phyloP scores from a whole-genome alignment of 2,329 filamentous ascomycete genomes.

The Penicillium sp. region DNA sequence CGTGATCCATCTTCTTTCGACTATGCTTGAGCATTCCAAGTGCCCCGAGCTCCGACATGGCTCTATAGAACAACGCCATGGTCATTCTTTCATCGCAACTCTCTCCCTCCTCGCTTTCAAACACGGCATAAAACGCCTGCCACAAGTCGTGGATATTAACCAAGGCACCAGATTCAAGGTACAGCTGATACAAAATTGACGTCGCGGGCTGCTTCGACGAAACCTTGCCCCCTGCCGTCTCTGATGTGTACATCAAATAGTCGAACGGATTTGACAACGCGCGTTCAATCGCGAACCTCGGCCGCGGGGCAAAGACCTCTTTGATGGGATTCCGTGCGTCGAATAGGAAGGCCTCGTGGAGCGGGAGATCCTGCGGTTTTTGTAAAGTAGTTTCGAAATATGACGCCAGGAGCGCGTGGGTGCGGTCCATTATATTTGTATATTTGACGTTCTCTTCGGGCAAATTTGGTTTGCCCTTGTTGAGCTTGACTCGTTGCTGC shows the following conservation, averaged over 20 bases:
- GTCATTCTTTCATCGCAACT: constrained; percentile 39
- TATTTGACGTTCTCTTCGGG: constrained; percentile 61
- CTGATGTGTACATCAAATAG: constrained; percentile 61
- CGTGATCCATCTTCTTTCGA: constrained; percentile 89
- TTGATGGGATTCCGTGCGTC: constrained; percentile 62
- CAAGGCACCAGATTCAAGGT: constrained; percentile 65
- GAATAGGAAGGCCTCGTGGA: constrained; percentile 64
- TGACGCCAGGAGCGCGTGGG: constrained; percentile 51
- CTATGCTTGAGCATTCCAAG: constrained; percentile 88
- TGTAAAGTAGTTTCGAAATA: constrained; percentile 55
- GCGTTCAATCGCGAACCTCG: constrained; percentile 63
- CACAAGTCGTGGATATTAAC: constrained; percentile 67
- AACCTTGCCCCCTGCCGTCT: constrained; percentile 38
- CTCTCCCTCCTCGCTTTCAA: constrained; percentile 41
- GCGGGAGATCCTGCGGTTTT: constrained; percentile 55
- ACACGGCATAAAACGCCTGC: constrained; percentile 63
- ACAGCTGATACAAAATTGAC: constrained; percentile 65
- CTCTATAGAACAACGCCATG: constrained; percentile 81
- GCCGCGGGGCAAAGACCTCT: constrained; percentile 62
- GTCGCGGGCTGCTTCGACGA: constrained; percentile 62
- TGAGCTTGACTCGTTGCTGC: constrained; percentile 63
- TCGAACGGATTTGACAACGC: constrained; percentile 64
- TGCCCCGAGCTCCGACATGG: constrained; percentile 80
- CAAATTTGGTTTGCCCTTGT: constrained; percentile 60
- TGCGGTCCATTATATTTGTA: constrained; percentile 56